Evolutionary conservation across 1,284 basidiomycete genomes (phyloP), one percentile per base, ranked within the genome.

Genomic region (Thecaphora thlaspeos): DNA sequence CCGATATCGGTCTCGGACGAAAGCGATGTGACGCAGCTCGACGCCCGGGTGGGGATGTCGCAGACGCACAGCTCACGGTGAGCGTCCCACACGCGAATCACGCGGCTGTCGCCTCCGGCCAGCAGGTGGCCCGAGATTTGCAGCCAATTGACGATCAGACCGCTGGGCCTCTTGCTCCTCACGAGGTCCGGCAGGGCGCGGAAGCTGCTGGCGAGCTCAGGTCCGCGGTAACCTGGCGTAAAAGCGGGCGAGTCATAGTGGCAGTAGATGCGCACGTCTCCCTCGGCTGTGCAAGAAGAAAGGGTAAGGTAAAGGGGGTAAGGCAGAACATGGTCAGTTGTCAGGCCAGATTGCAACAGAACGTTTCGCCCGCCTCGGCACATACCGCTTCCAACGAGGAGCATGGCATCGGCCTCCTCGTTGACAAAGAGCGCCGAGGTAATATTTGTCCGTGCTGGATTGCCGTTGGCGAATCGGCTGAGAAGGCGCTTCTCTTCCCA

Each of bases 361-460:
- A n/a, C n/a, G n/a, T n/a, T n/a, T n/a, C n/a, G n/a, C n/a, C n/a
- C n/a, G n/a, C n/a, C 26, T 5, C 26, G 48, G 45, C 22, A 79
- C 84, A 67, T 73, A 91, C 91, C 86, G 48, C 92, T 88, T 9
- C 87, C 91, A 38, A 90, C 88, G 50, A 98, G 81, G 57, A 98
- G 86, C 55, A 97, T 85, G 1, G 91, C 91, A 19, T 91, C 89
- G 12, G 91, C 88, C 57, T 95, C 92, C 79, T 98, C 91, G 77
- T 98, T 97, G 79, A 98, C 90, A 74, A 97, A 88, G 50, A 90
- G 84, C n/a, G 96, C 80, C 2, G 89, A 87, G 0, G 94, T 95
- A 61, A 97, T 90, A 55, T 85, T 87, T 10, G 87, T 89, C 37
- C 88, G 88, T 48, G 81, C 81, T 1, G 88, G 84, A 76, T 94